These are phyloP conservation scores for Microbotryum violaceum DNA, from an alignment of 1,284 basidiomycete species.

Conservation along the genomic window DNA sequence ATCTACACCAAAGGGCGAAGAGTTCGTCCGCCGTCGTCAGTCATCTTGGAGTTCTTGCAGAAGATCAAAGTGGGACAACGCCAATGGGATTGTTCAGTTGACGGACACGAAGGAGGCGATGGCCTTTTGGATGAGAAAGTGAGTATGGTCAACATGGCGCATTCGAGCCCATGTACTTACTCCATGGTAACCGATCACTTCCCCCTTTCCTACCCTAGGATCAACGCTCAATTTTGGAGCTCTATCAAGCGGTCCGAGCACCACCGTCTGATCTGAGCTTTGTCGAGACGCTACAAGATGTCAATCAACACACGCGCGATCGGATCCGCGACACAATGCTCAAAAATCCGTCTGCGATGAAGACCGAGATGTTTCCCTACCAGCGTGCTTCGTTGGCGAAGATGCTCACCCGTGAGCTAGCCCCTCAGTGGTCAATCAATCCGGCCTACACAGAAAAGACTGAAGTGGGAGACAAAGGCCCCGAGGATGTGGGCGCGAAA, in stretches of 20 bases:
- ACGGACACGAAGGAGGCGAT: background rate
- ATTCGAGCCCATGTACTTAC: background rate
- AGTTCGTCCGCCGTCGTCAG: background rate
- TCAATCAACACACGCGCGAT: constrained; percentile 5
- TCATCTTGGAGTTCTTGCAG: constrained; percentile 1
- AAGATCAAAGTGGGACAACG: background rate
- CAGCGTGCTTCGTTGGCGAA: constrained; percentile 31
- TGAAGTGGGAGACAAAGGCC: no score
- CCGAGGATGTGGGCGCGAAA: background rate
- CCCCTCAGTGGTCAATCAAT: constrained; percentile 14
- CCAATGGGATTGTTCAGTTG: constrained; percentile 4
- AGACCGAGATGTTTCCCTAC: constrained; percentile 15
- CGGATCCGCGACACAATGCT: constrained; percentile 14
- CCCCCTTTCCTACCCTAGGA: background rate
- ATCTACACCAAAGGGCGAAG: background rate
- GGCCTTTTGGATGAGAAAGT: constrained; percentile 12
- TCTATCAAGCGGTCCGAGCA: constrained; percentile 27
- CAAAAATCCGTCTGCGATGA: constrained; percentile 11
- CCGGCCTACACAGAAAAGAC: constrained; percentile 9
- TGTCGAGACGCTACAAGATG: constrained; percentile 6
- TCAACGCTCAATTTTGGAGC: constrained; percentile 26
- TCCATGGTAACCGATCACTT: background rate
- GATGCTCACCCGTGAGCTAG: constrained; percentile 32
- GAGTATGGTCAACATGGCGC: background rate
- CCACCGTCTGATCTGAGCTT: constrained; percentile 10